Base-by-base conservation (phyloP, 2,329 filamentous ascomycete species). In the Penicillium sp. region DNA sequence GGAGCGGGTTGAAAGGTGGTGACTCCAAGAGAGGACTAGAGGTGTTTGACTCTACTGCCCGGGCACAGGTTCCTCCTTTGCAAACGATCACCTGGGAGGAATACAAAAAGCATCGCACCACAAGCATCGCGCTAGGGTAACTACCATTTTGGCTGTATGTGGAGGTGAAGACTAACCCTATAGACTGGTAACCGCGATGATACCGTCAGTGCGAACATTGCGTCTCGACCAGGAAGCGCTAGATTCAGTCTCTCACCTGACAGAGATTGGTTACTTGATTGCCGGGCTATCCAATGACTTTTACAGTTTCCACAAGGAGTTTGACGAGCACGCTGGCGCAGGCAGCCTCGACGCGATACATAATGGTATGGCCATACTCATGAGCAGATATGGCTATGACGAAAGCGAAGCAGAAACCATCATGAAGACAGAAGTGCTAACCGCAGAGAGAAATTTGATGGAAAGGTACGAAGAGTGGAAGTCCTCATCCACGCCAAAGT, bases 351-450 rank as follows among this genome's bases (percentile, higher is more conserved):
- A 64, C 47, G 50, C 21, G 7, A 51, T 57, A 5, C 64, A 64
- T 19, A 65, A 64, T 17, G 61, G 45, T 5, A 51, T 64, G 46
- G 61, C 50, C 1, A 38, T 64, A 7, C 56, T 64, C n/a, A 64
- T 64, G 61, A 58, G 17, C 3, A 52, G 52, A 17, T 66, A 66
- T 41, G 64, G 64, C 3, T 66, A 64, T 21, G 56, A 31, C 2
- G 64, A 64, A 38, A 23, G 26, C 6, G 58, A 66, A 56, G 55
- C 62, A 5, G 58, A 21, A 29, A 29, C 45, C 4, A 64, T 64
- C 19, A 11, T 64, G 17, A 64, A 57, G 49, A 13, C 23, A 3
- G 63, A 64, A 19, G 45, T 63, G 29, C 51, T 62, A 5, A 2
- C 17, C 13, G 47, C 46, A 2, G 63, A 64, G 48, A 52, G 47